These are phyloP conservation scores for Porphyrellus cyaneotinctus DNA, from an alignment of 768 basidiomycete genomes.

Conservation along the genomic window DNA sequence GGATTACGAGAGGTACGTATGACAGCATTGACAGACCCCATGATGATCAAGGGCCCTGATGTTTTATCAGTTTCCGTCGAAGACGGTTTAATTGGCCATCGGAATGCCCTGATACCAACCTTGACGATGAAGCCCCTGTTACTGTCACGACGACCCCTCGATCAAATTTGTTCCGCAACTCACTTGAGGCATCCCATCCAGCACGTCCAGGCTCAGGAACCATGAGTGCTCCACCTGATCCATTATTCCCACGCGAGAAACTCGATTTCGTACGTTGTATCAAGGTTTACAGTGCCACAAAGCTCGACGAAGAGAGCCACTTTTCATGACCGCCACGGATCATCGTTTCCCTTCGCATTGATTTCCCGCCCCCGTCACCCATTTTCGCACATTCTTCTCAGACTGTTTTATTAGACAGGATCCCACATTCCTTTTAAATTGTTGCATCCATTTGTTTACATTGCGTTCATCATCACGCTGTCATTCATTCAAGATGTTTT, in stretches of 20 bases:
- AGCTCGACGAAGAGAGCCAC: slow-evolving; percentile 32
- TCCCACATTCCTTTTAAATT: slow-evolving; percentile 16
- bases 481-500: not conserved
- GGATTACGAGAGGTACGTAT: slow-evolving; percentile 35
- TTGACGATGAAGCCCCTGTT: slow-evolving; percentile 21
- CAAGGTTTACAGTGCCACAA: slow-evolving; percentile 49
- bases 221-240: slow-evolving; percentile 18
- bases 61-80: slow-evolving; percentile 53
- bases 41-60: slow-evolving; percentile 10
- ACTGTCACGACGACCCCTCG: slow-evolving; percentile 22
- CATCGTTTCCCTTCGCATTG: not conserved
- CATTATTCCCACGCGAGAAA: slow-evolving; percentile 34
- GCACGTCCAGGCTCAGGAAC: slow-evolving; percentile 11
- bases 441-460: not conserved
- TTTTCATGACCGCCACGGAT: slow-evolving; percentile 15
- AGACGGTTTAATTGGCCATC: slow-evolving; percentile 67
- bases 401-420: slow-evolving; percentile 11
- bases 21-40: not conserved
- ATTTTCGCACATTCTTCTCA: slow-evolving; percentile 1
- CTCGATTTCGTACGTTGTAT: slow-evolving; percentile 50
- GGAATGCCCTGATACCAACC: slow-evolving; percentile 35
- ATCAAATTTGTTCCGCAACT: slow-evolving; percentile 17
- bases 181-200: slow-evolving; percentile 13
- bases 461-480: not conserved
- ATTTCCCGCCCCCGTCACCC: not conserved